Percentiles rank a stretch among this genome's conserved stretches.
Conservation (phyloP, 78 protist genomes). For the Diacronema lutheri region DNA sequence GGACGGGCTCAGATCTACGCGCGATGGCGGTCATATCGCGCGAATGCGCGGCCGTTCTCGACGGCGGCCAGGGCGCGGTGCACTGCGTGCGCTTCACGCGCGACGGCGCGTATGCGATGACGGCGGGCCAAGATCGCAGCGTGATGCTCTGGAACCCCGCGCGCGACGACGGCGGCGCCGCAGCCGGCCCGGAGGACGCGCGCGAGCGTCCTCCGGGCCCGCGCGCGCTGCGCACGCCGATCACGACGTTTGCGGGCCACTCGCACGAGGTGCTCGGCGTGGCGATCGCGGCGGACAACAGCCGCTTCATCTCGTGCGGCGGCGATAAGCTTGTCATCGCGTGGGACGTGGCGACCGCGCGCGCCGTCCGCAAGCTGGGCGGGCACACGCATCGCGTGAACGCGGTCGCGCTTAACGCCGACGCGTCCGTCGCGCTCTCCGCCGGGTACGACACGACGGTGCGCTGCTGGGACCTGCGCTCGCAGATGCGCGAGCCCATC, state of each 20-base stretch:
- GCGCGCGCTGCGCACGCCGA: neutral
- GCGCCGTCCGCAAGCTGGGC: neutral
- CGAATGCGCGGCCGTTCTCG: neutral
- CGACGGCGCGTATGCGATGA: conserved; percentile 19
- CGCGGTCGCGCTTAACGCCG: neutral
- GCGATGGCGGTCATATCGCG: too few relatives aligned
- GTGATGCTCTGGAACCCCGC: conserved; percentile 51
- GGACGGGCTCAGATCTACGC: too few relatives aligned
- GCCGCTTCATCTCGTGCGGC: conserved; percentile 1
- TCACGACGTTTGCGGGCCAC: conserved; percentile 45
- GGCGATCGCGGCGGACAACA: neutral
- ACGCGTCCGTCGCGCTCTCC: neutral
- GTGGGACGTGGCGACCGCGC: conserved; percentile 35
- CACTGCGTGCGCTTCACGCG: neutral
- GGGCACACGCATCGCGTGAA: conserved; percentile 25
- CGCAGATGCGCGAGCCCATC: too few relatives aligned
- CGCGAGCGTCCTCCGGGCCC: neutral
- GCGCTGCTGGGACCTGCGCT: conserved; percentile 33
- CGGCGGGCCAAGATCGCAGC: conserved; percentile 21
- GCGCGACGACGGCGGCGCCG: neutral
- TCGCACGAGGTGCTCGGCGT: conserved; percentile 16
- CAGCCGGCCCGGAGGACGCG: too few relatives aligned
- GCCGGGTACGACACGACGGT: conserved; percentile 29
- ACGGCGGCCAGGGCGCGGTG: conserved; percentile 3
- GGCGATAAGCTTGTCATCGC: neutral